These are phyloP conservation scores for Zygotorulaspora florentina DNA, from an alignment of 805 yeast genomes.

Conservation along the genomic window DNA sequence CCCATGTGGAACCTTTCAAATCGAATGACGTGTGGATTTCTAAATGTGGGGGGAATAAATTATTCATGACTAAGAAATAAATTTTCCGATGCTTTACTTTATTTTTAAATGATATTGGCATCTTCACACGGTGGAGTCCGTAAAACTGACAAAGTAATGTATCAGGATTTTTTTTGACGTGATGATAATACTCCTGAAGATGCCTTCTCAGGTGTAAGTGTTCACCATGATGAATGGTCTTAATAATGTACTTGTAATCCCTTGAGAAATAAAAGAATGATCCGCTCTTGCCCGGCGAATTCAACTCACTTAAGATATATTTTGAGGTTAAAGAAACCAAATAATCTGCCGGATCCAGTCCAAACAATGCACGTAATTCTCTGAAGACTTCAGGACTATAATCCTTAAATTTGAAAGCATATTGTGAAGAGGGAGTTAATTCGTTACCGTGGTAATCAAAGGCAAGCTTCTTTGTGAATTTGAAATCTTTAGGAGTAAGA, in stretches of 20 bases:
- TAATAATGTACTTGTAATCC: constrained; percentile 90
- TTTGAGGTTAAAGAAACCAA: constrained; percentile 87
- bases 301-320: constrained; percentile 84
- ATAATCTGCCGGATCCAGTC: constrained; percentile 94
- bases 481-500: constrained; percentile 64
- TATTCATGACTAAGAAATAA: constrained; percentile 94
- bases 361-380: constrained; percentile 72
- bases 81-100: constrained; percentile 58
- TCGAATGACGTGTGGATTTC: constrained; percentile 84
- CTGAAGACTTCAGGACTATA: constrained; percentile 93
- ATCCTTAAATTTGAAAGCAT: constrained; percentile 95
- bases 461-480: constrained; percentile 68
- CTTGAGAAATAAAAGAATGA: constrained; percentile 93
- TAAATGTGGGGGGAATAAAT: constrained; percentile 88
- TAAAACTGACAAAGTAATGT: constrained; percentile 93
- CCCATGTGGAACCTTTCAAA: constrained; percentile 88
- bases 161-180: constrained; percentile 78
- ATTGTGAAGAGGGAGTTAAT: constrained; percentile 86
- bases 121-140: constrained; percentile 89
- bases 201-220: constrained; percentile 76
- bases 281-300: constrained; percentile 96
- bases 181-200: constrained; percentile 70
- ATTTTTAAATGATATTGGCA: constrained; percentile 55
- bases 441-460: constrained; percentile 87
- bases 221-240: constrained; percentile 91